phyloP scores from a whole-genome alignment of 768 basidiomycete species.

The Mycena galericulata region DNA sequence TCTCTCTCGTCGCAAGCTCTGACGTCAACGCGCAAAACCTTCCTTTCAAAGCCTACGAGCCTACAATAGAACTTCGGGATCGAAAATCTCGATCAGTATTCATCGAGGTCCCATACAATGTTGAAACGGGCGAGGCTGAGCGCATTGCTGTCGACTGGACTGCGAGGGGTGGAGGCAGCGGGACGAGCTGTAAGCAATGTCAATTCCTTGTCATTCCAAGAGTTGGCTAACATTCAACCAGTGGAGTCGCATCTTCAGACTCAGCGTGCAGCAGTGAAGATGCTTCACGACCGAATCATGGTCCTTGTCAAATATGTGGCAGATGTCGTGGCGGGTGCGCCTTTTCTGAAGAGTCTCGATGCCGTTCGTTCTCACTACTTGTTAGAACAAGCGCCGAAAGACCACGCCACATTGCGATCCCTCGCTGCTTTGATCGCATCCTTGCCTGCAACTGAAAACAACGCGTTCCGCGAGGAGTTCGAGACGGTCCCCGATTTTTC shows the following conservation, averaged over 20 bases:
- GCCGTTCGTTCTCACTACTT: neutral
- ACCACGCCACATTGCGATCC: constrained; percentile 86
- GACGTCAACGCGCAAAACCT: constrained; percentile 78
- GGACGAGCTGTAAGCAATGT: constrained; percentile 80
- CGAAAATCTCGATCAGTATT: constrained; percentile 82
- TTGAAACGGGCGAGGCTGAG: constrained; percentile 98
- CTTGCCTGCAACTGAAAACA: constrained; percentile 87
- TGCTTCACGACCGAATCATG: constrained; percentile 93
- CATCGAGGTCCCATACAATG: constrained; percentile 86
- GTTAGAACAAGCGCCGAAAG: constrained; percentile 80
- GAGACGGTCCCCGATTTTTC: constrained; percentile 67
- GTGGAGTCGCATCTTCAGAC: constrained; percentile 93
- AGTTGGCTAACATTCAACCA: constrained; percentile 45
- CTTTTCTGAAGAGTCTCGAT: neutral
- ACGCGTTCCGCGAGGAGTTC: constrained; percentile 89
- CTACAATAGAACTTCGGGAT: constrained; percentile 87
- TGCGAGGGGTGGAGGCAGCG: constrained; percentile 85
- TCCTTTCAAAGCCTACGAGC: constrained; percentile 95
- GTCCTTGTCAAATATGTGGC: constrained; percentile 90
- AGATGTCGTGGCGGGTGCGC: constrained; percentile 78
- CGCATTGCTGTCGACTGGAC: constrained; percentile 98
- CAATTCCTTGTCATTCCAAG: neutral
- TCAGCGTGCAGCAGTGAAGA: constrained; percentile 94
- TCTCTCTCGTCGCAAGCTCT: constrained; percentile 55
- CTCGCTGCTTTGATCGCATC: constrained; percentile 89